A percentile compares a stretch with the other conserved stretches of the same genome.
These are phyloP conservation scores for Gossypium turneri DNA, from an alignment of 345 rosid species.

Conservation along the genomic window DNA sequence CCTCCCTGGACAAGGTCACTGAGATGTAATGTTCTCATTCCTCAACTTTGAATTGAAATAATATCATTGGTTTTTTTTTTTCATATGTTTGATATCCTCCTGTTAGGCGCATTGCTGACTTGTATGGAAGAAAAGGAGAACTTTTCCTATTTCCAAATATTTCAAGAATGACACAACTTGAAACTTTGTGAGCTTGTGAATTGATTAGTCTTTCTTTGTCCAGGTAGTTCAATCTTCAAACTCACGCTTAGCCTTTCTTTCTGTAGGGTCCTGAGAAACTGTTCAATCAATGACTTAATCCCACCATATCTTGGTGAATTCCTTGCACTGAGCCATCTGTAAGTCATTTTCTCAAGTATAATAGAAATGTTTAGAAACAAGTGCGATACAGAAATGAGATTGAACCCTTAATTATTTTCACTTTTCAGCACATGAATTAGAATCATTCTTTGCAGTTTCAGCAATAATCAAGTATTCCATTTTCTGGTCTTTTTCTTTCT, in stretches of 20 bases:
- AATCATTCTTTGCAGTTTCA: background rate
- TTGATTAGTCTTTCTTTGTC: background rate
- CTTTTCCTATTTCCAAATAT: background rate
- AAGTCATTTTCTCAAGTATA: background rate
- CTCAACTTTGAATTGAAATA: background rate
- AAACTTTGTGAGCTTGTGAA: constrained; percentile 7
- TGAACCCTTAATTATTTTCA: background rate
- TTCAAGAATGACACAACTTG: background rate
- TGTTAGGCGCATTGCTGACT: constrained; percentile 11
- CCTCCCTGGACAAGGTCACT: constrained; percentile 1
- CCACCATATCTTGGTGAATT: constrained; percentile 5
- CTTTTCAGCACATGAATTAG: background rate
- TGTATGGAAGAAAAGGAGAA: constrained; percentile 10
- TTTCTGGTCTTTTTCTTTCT: background rate
- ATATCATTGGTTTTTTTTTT: background rate
- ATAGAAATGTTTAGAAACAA: background rate
- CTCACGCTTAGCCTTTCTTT: constrained; percentile 1
- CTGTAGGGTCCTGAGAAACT: constrained; percentile 8
- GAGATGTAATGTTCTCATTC: constrained; percentile 5
- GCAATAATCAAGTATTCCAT: background rate
- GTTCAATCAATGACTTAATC: constrained; percentile 11
- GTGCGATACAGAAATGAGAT: background rate
- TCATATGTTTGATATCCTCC: too few relatives aligned
- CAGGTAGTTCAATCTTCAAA: background rate
- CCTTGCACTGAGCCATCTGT: constrained; percentile 5